Percentiles rank a stretch among this genome's conserved stretches.
phyloP scores from a whole-genome alignment of 345 rosid species.

The Bruguiera sexangula region DNA sequence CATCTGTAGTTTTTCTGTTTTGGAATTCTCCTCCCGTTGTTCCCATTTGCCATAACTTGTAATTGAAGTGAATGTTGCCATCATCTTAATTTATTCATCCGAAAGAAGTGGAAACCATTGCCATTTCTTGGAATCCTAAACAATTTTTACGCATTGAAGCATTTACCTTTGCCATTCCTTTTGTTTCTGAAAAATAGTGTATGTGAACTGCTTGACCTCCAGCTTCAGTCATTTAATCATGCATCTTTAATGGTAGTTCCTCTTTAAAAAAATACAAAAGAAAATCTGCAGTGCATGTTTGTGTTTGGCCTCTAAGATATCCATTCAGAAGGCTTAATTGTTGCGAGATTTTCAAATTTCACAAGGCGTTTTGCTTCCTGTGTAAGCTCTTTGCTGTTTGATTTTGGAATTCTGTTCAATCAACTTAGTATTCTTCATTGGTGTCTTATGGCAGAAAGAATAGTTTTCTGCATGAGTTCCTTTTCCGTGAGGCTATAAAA shows the following conservation, averaged over 20 bases:
- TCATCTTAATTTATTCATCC: neutral
- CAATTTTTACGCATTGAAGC: neutral
- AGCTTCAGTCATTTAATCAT: neutral
- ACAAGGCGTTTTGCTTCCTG: neutral
- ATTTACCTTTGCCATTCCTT: neutral
- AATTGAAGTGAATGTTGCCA: neutral
- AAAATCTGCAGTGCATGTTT: neutral
- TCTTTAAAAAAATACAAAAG: neutral
- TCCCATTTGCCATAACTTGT: neutral
- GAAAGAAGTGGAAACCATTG: neutral
- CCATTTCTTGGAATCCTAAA: neutral
- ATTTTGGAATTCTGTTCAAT: slow-evolving; percentile 1
- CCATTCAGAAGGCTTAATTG: neutral
- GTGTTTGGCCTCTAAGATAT: neutral
- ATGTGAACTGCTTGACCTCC: neutral
- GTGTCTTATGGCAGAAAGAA: slow-evolving; percentile 25
- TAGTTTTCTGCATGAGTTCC: slow-evolving; percentile 28
- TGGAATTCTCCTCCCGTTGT: neutral
- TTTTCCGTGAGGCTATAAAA: slow-evolving; percentile 16
- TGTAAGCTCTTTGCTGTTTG: neutral
- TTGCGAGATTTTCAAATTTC: neutral
- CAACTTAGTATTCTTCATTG: neutral
- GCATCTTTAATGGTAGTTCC: neutral
- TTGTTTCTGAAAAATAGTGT: neutral
- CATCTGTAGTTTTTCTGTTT: neutral